These are phyloP conservation scores for Talaromyces marneffei DNA, from an alignment of 2,329 filamentous ascomycete species.

Conservation along the genomic window DNA sequence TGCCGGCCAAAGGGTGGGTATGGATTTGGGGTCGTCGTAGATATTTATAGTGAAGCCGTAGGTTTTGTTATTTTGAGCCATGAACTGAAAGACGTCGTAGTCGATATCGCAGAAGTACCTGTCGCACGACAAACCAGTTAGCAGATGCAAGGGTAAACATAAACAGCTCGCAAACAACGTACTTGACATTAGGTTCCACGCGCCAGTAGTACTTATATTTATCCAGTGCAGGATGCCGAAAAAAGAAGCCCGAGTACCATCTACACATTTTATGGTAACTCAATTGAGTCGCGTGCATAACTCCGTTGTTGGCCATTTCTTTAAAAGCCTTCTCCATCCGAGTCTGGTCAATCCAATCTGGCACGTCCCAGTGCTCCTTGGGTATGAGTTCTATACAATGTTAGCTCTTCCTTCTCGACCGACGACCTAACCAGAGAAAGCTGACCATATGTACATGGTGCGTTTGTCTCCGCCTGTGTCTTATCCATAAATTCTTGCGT, in stretches of 20 bases:
- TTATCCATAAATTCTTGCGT: slow-evolving; percentile 86
- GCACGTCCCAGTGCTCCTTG: slow-evolving; percentile 86
- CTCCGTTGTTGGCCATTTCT: slow-evolving; percentile 72
- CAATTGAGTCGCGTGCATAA: slow-evolving; percentile 82
- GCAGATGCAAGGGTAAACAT: background rate
- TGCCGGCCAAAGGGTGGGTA: slow-evolving; percentile 90
- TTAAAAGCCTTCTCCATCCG: slow-evolving; percentile 78
- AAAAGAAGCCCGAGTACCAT: slow-evolving; percentile 98
- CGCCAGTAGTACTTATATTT: slow-evolving; percentile 93
- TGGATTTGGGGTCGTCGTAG: slow-evolving; percentile 82
- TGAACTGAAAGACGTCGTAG: slow-evolving; percentile 96
- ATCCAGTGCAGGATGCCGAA: slow-evolving; percentile 82
- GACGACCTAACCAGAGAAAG: background rate
- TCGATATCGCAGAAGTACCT: slow-evolving; percentile 89
- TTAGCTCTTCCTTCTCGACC: background rate
- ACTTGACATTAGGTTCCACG: slow-evolving; percentile 96
- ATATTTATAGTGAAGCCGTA: slow-evolving; percentile 98
- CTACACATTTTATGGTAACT: slow-evolving; percentile 99
- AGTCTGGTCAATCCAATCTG: slow-evolving; percentile 85
- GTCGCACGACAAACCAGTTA: background rate
- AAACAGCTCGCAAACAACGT: background rate
- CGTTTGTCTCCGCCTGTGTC: slow-evolving; percentile 80
- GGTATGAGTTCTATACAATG: slow-evolving; percentile 61
- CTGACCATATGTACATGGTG: slow-evolving; percentile 75
- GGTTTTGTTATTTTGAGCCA: slow-evolving; percentile 97